A percentile compares a stretch with the other conserved stretches of the same genome.
phyloP scores from a whole-genome alignment of 306 rosid genomes.

The Pyrus bretschneideri region DNA sequence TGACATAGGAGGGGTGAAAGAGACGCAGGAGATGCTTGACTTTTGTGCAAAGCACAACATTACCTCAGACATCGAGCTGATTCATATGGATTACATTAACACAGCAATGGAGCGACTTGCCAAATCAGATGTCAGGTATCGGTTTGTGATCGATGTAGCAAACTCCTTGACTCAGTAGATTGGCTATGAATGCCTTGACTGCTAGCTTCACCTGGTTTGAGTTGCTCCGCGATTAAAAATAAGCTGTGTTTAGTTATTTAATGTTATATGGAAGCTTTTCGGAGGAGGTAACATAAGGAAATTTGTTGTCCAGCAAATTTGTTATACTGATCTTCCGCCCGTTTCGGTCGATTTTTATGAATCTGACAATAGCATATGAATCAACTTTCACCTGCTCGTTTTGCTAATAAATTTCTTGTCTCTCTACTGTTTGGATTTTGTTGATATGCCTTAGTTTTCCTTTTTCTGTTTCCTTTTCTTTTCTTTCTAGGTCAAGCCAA shows the following conservation, averaged over 20 bases:
- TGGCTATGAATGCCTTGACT: background rate
- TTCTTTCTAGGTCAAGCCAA: background rate
- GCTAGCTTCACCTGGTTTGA: background rate
- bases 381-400: background rate
- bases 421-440: background rate
- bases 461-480: too few species aligned
- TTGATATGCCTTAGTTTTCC: background rate
- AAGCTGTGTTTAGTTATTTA: background rate
- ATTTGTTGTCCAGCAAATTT: background rate
- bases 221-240: background rate
- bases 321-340: background rate
- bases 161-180: conserved; percentile 41
- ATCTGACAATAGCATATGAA: background rate
- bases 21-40: conserved; percentile 95
- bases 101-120: conserved; percentile 72
- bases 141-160: conserved; percentile 78
- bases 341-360: background rate
- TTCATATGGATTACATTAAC: conserved; percentile 57
- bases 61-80: conserved; percentile 69
- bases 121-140: conserved; percentile 75
- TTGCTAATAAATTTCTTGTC: background rate
- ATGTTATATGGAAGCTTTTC: background rate
- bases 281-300: background rate
- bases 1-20: conserved; percentile 79
- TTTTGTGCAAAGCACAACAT: conserved; percentile 72